Evolutionary conservation across 768 basidiomycete genomes (phyloP).

Genomic region (Hebeloma cylindrosporum): DNA sequence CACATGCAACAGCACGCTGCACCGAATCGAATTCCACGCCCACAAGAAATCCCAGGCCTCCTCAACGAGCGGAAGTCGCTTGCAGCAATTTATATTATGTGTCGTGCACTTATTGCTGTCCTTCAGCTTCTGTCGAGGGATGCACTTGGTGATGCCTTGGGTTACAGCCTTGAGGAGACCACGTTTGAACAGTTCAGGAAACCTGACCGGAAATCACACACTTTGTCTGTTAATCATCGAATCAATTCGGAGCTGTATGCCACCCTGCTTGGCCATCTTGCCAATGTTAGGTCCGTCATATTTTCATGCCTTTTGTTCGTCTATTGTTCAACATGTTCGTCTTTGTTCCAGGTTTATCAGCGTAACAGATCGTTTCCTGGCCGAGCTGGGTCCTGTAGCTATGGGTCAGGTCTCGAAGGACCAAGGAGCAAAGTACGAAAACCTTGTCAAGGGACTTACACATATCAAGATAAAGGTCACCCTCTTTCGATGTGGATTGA

Average conservation of each 20-base stretch:
- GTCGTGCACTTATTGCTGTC: slow-evolving; percentile 78
- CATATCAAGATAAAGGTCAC: slow-evolving; percentile 80
- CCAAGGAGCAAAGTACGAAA: slow-evolving; percentile 78
- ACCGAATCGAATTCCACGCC: slow-evolving; percentile 34
- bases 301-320: neutral
- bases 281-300: slow-evolving; percentile 67
- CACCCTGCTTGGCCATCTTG: slow-evolving; percentile 79
- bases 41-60: slow-evolving; percentile 49
- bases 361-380: slow-evolving; percentile 89
- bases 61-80: slow-evolving; percentile 75
- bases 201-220: slow-evolving; percentile 65
- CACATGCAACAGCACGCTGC: slow-evolving; percentile 44
- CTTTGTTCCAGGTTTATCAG: slow-evolving; percentile 71
- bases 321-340: neutral
- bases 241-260: slow-evolving; percentile 84
- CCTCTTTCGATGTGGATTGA: neutral
- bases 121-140: slow-evolving; percentile 74
- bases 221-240: slow-evolving; percentile 73
- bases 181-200: slow-evolving; percentile 83
- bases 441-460: slow-evolving; percentile 76
- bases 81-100: slow-evolving; percentile 88
- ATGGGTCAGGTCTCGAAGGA: slow-evolving; percentile 81
- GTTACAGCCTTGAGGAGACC: slow-evolving; percentile 80
- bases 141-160: slow-evolving; percentile 73
- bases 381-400: slow-evolving; percentile 73